Percentiles rank a stretch among this genome's conserved stretches.
Evolutionary conservation across 2,329 filamentous ascomycete genomes (phyloP).

Genomic region (Alternaria dauci): DNA sequence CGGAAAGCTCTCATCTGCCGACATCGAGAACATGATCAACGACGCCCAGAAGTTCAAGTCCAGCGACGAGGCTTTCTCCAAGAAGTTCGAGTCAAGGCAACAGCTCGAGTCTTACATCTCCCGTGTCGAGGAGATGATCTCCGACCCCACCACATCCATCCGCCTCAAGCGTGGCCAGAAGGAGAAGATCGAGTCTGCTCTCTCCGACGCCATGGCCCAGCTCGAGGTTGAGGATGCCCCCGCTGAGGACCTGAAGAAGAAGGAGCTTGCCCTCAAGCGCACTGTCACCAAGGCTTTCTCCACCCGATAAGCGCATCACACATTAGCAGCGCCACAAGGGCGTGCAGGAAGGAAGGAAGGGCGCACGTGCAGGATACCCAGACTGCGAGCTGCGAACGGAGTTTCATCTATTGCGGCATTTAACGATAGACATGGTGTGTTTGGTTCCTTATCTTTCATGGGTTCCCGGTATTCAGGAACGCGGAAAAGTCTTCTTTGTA

Average conservation of each 20-base stretch:
- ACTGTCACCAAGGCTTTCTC: conserved; percentile 98
- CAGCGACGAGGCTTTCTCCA: conserved; percentile 98
- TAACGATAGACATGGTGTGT: conserved; percentile 49
- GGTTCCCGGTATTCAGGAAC: conserved; percentile 35
- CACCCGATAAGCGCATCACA: conserved; percentile 69
- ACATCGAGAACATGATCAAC: conserved; percentile 98
- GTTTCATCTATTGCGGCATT: conserved; percentile 44
- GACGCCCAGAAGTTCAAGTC: conserved; percentile 99
- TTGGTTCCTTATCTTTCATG: conserved; percentile 40
- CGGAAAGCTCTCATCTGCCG: conserved; percentile 90
- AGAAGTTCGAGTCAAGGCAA: conserved; percentile 99
- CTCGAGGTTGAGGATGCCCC: conserved; percentile 93
- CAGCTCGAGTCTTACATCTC: conserved; percentile 99
- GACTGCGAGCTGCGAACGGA: conserved; percentile 41
- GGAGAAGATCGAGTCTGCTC: conserved; percentile 98
- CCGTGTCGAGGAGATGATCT: conserved; percentile 98
- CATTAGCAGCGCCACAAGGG: conserved; percentile 13
- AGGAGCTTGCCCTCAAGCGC: conserved; percentile 97
- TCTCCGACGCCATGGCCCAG: conserved; percentile 96
- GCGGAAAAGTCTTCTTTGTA: conserved; percentile 40
- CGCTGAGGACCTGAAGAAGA: conserved; percentile 98
- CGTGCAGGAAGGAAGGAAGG: conserved; percentile 29
- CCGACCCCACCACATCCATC: conserved; percentile 91
- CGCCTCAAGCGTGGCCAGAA: conserved; percentile 99
- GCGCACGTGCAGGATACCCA: conserved; percentile 43